Conservation (phyloP, 441 rosid species). For the Macaranga tanarius region DNA sequence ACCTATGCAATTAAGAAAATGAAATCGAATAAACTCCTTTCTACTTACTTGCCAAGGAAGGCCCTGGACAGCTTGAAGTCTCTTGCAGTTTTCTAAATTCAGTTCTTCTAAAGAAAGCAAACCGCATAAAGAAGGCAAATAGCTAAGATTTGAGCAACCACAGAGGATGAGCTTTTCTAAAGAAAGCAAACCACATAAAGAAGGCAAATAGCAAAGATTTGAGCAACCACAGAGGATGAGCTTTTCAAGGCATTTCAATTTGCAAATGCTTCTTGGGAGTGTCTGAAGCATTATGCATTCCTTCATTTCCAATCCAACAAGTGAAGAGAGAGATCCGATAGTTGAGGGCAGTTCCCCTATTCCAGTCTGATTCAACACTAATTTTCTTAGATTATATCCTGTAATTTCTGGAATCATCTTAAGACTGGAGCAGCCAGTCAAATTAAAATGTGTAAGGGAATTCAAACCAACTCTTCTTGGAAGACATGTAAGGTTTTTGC, state of each 20-base stretch:
- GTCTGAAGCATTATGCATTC: neutral
- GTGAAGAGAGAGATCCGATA: neutral
- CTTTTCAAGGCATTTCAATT: constrained; percentile 2
- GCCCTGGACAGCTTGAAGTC: neutral
- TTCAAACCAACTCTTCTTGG: too few species aligned
- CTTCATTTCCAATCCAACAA: neutral
- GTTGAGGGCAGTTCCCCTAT: too few species aligned
- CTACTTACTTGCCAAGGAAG: neutral
- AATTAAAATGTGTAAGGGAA: too few species aligned
- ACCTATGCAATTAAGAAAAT: neutral
- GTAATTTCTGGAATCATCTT: too few species aligned
- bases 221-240: neutral
- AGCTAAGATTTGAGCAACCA: neutral
- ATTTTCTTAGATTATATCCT: too few species aligned
- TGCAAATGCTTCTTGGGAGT: neutral
- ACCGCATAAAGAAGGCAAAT: constrained; percentile 7
- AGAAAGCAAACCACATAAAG: neutral
- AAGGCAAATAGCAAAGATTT: neutral
- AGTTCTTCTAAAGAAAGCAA: neutral
- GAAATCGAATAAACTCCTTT: neutral
- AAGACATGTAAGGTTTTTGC: too few species aligned
- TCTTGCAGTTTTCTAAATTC: neutral
- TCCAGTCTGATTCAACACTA: too few species aligned
- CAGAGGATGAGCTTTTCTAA: neutral
- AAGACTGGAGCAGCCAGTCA: too few species aligned